These are phyloP conservation scores for Corniculantispora saksenae DNA, from an alignment of 2,329 filamentous ascomycete genomes.

Conservation along the genomic window DNA sequence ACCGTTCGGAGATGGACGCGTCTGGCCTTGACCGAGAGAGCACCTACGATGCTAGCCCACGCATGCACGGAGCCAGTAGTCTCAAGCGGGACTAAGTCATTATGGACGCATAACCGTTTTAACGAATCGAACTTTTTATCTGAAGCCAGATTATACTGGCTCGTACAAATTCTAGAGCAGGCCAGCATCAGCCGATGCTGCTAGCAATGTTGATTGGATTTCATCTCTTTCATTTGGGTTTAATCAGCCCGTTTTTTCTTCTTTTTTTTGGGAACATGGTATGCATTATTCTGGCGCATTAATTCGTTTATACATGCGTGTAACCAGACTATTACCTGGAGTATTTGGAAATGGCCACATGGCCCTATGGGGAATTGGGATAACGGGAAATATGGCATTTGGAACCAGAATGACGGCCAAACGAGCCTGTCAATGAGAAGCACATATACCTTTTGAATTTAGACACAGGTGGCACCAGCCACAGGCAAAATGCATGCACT, in stretches of 20 bases:
- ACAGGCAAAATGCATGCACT: neutral
- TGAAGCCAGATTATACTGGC: too few species aligned
- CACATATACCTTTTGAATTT: slow-evolving; percentile 14
- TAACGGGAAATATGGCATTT: slow-evolving; percentile 1
- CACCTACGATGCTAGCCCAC: slow-evolving; percentile 13
- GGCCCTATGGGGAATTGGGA: slow-evolving; percentile 4
- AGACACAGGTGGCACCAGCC: neutral
- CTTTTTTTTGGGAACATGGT: neutral
- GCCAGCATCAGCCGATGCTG: neutral
- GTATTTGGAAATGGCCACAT: slow-evolving; percentile 2
- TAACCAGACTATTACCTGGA: neutral
- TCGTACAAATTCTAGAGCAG: neutral
- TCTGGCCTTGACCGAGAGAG: slow-evolving; percentile 11
- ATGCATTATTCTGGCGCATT: neutral
- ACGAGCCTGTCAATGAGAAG: neutral
- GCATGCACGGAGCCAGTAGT: neutral
- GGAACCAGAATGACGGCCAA: neutral
- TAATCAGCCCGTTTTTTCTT: too few species aligned
- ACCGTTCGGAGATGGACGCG: neutral
- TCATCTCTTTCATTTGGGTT: too few species aligned
- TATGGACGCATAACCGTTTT: neutral
- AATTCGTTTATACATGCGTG: neutral
- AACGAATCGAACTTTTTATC: neutral
- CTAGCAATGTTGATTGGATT: neutral
- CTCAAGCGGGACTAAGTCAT: slow-evolving; percentile 1